phyloP scores from a whole-genome alignment of 1,284 basidiomycete genomes.

The Malassezia vespertilionis region DNA sequence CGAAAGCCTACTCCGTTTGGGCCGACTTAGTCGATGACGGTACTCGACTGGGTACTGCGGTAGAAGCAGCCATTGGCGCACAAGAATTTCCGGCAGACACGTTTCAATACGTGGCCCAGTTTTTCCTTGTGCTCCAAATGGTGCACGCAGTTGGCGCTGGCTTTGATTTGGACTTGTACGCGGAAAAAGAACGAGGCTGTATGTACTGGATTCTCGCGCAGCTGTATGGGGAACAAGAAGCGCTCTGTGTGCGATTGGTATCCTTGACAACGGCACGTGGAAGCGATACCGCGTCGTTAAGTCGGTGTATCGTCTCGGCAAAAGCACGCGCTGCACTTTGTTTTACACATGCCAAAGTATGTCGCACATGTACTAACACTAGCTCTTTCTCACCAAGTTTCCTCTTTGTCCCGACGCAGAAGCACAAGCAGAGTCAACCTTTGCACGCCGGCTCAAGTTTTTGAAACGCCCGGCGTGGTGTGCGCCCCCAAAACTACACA shows the following conservation, averaged over 20 bases:
- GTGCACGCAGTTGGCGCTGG: conserved; percentile 5
- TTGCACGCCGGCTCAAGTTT: conserved; percentile 12
- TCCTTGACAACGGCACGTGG: too few relatives aligned
- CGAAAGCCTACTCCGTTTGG: conserved; percentile 12
- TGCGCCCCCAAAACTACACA: background rate
- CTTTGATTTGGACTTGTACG: conserved; percentile 13
- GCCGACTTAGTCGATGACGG: conserved; percentile 9
- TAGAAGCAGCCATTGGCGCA: background rate
- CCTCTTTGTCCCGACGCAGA: background rate
- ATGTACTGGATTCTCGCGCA: conserved; percentile 12
- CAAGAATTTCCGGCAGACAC: background rate
- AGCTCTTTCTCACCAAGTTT: background rate
- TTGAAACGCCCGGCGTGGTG: conserved; percentile 7
- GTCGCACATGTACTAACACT: too few relatives aligned
- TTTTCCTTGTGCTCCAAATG: background rate
- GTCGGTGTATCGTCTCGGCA: too few relatives aligned
- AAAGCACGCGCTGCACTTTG: too few relatives aligned
- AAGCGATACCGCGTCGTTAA: too few relatives aligned
- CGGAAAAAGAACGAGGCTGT: background rate
- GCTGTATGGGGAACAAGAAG: background rate
- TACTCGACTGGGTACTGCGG: background rate
- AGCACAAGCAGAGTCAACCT: background rate
- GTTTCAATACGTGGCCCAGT: background rate
- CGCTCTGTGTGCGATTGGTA: too few relatives aligned
- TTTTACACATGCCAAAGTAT: too few relatives aligned